A percentile compares a stretch with the other conserved stretches of the same genome.
phyloP scores from a whole-genome alignment of 2,329 filamentous ascomycete genomes.

The Botryotinia narcissicola region DNA sequence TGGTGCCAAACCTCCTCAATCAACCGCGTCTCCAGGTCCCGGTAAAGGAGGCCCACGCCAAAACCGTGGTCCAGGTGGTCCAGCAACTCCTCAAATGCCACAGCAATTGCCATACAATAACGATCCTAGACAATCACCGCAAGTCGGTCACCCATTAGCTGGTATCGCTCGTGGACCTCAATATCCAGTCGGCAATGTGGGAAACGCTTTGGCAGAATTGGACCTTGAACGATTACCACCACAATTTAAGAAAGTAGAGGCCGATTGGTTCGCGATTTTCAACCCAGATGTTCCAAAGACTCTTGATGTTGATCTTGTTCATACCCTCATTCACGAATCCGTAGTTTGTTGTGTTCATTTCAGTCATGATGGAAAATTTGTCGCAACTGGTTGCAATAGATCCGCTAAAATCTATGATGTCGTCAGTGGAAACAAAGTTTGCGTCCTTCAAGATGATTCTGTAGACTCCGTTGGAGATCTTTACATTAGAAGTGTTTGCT shows the following conservation, averaged over 20 bases:
- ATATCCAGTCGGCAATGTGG: constrained; percentile 48
- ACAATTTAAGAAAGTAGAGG: constrained; percentile 82
- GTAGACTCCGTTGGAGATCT: constrained; percentile 87
- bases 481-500: constrained; percentile 97
- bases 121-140: constrained; percentile 77
- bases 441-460: constrained; percentile 82
- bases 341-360: constrained; percentile 98
- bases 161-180: constrained; percentile 47
- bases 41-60: constrained; percentile 62
- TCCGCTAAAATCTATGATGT: constrained; percentile 99
- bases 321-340: constrained; percentile 89
- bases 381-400: constrained; percentile 94
- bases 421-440: constrained; percentile 79
- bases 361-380: constrained; percentile 90
- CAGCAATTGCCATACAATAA: constrained; percentile 83
- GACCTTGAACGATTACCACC: constrained; percentile 82
- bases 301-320: constrained; percentile 89
- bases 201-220: constrained; percentile 77
- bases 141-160: constrained; percentile 81
- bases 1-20: constrained; percentile 76
- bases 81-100: constrained; percentile 89
- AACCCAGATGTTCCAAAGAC: constrained; percentile 87
- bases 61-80: constrained; percentile 64
- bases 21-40: constrained; percentile 82
- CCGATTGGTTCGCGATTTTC: constrained; percentile 96